A percentile compares a stretch with the other conserved stretches of the same genome.
phyloP scores from a whole-genome alignment of 2,329 filamentous ascomycete genomes.

The Penicillium sp. region DNA sequence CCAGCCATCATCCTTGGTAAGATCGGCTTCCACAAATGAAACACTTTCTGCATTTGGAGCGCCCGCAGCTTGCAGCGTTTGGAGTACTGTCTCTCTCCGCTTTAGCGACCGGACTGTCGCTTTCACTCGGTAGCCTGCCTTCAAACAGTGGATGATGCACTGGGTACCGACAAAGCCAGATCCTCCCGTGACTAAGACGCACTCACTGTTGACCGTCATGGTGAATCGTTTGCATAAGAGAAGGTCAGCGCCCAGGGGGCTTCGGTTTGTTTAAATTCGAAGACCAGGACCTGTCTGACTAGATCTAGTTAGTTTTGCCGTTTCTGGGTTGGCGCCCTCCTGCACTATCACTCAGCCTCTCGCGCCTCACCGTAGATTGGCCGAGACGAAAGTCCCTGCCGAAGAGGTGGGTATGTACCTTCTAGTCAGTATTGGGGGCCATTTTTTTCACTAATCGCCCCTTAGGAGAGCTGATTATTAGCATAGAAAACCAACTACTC shows the following conservation, averaged over 20 bases:
- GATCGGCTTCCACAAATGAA: slow-evolving; percentile 15
- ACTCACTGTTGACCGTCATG: slow-evolving; percentile 7
- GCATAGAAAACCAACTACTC: too few relatives aligned
- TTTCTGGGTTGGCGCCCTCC: too few relatives aligned
- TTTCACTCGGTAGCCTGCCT: slow-evolving; percentile 12
- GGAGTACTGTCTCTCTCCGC: slow-evolving; percentile 4
- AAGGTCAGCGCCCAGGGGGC: neutral
- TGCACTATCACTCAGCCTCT: too few relatives aligned
- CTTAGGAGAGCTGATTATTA: too few relatives aligned
- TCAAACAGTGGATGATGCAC: slow-evolving; percentile 13
- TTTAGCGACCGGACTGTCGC: slow-evolving; percentile 12
- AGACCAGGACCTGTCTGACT: too few relatives aligned
- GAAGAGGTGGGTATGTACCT: too few relatives aligned
- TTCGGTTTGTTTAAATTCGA: neutral
- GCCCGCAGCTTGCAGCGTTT: slow-evolving; percentile 3
- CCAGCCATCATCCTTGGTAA: slow-evolving; percentile 15
- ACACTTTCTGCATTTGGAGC: neutral
- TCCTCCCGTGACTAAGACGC: slow-evolving; percentile 14
- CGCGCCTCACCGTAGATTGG: too few relatives aligned
- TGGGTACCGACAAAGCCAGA: slow-evolving; percentile 15
- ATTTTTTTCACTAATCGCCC: too few relatives aligned
- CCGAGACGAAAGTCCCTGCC: too few relatives aligned
- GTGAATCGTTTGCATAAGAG: neutral
- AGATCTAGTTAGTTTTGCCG: too few relatives aligned
- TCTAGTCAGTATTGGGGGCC: too few relatives aligned